Evolutionary conservation across 2,329 filamentous ascomycete genomes (phyloP).

Genomic region (Aspergillus ochraceus): DNA sequence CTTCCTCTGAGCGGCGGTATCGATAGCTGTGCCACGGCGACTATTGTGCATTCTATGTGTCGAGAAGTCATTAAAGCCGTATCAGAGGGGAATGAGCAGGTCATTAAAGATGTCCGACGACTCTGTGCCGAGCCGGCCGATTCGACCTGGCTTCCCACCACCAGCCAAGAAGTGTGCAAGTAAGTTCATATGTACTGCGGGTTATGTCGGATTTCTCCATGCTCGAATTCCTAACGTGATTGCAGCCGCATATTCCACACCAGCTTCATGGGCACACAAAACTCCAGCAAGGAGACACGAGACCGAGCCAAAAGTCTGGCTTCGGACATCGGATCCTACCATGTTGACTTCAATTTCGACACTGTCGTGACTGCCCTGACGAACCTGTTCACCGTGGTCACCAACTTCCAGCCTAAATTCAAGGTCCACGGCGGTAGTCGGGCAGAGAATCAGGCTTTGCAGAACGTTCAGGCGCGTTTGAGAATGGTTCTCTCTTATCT

Average conservation of each 20-base stretch:
- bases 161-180: constrained; percentile 60
- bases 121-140: constrained; percentile 52
- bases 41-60: constrained; percentile 44
- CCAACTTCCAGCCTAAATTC: constrained; percentile 62
- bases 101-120: constrained; percentile 48
- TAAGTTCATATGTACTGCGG: constrained; percentile 11
- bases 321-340: constrained; percentile 66
- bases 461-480: constrained; percentile 67
- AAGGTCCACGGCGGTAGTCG: constrained; percentile 63
- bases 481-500: constrained; percentile 67
- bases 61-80: constrained; percentile 37
- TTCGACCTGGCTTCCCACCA: constrained; percentile 53
- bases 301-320: constrained; percentile 63
- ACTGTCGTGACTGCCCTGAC: constrained; percentile 61
- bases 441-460: constrained; percentile 63
- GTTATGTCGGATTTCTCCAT: not conserved
- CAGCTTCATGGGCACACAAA: constrained; percentile 69
- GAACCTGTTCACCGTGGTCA: constrained; percentile 58
- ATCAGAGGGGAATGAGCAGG: constrained; percentile 44
- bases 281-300: constrained; percentile 67
- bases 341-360: constrained; percentile 74
- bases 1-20: constrained; percentile 42
- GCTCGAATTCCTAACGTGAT: constrained; percentile 3
- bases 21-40: constrained; percentile 40
- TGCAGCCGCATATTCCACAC: constrained; percentile 58